Evolutionary conservation across 2,329 filamentous ascomycete species (phyloP), one percentile per base, ranked within the genome.

Genomic region (Penicillium sp.): DNA sequence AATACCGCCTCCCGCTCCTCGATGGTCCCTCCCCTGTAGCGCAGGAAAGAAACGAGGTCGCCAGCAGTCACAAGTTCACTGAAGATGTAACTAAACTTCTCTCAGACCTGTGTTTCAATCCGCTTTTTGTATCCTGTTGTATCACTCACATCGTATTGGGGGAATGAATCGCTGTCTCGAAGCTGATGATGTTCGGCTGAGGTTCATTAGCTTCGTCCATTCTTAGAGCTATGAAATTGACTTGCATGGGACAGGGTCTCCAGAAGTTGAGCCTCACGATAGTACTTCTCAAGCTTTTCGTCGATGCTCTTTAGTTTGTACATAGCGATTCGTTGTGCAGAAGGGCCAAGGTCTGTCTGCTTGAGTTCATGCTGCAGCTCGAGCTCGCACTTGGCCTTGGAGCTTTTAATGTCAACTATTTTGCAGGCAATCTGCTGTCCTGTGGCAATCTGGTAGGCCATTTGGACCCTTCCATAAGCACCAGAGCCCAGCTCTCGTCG

Each of bases 31-130:
- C 76, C 73, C 54, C 78, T 80, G 53, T 71, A 76, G 39, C 81
- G 76, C 15, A 85, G 69, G 55, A 80, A 85, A 0, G 83, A 85
- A 57, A 84, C 81, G 1, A 86, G 71, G 59, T 86, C 83, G 13
- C 84, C 84, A 6, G 76, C 82, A 2, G 81, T 79, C 44, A 84
- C 66, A 9, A 86, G 74, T 42, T 85, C 83, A 63, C 84, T 77
- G 53, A 86, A 82, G 49, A 86, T 80, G 63, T 83, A 86, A 16
- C 80, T 81, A 10, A 9, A 46, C 5, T 6, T 12, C 0, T 12
- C 13, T 29, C 26, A 29, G 41, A 12, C 16, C 6, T 0, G 15
- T n/a, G 2, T 5, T 21, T 0, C n/a, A 9, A n/a, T 2, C 21
- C 6, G 2, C 16, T 5, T 7, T 1, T 3, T 3, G 28, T 18